Evolutionary conservation across 371 early-diverging fungal genomes (phyloP).

Genomic region (Mucor velutinosus): DNA sequence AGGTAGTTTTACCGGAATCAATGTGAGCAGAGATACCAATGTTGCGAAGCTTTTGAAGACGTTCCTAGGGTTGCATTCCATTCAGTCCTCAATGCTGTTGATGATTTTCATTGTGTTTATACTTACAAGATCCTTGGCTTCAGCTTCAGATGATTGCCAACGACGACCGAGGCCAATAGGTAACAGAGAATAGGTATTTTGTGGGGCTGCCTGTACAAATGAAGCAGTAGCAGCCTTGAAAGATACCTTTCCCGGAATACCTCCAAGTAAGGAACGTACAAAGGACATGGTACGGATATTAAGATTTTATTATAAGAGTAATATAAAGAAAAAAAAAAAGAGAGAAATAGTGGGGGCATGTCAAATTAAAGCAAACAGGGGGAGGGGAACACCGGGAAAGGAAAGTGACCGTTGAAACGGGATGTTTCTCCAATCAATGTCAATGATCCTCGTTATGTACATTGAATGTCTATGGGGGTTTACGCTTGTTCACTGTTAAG

Average conservation of each 20-base stretch:
- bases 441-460: too few relatives aligned
- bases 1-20: conserved; percentile 97
- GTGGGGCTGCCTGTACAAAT: conserved; percentile 29
- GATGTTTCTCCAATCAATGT: neutral
- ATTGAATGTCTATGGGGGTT: neutral
- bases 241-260: conserved; percentile 39
- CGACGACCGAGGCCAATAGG: conserved; percentile 40
- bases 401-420: conserved; percentile 6
- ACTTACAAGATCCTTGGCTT: conserved; percentile 45
- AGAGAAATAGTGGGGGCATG: conserved; percentile 4
- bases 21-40: conserved; percentile 99
- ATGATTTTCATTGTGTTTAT: neutral
- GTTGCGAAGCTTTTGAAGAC: conserved; percentile 78
- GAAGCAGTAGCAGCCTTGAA: conserved; percentile 32
- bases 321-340: conserved; percentile 1
- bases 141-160: conserved; percentile 42
- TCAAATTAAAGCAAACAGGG: conserved; percentile 13
- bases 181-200: conserved; percentile 32
- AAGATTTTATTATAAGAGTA: neutral
- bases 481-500: conserved; percentile 2
- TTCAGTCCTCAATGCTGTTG: neutral
- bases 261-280: conserved; percentile 51
- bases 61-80: conserved; percentile 27
- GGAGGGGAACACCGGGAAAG: neutral
- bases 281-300: conserved; percentile 39